phyloP scores from a whole-genome alignment of 2,329 filamentous ascomycete species.

The Remersonia thermophila region DNA sequence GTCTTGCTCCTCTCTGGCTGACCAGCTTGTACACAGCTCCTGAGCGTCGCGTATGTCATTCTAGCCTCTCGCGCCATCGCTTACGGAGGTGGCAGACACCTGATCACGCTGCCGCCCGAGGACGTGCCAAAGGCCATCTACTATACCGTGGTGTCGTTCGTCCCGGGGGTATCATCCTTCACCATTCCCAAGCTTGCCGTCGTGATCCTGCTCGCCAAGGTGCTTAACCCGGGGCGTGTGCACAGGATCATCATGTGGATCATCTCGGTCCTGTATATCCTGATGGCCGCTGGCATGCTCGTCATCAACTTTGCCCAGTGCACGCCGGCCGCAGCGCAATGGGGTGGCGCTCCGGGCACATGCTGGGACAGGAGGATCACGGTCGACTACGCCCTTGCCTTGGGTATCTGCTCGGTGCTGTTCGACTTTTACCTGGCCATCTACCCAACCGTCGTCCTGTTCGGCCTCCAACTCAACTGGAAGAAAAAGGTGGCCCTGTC shows the following conservation, averaged over 20 bases:
- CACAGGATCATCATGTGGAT: slow-evolving; percentile 27
- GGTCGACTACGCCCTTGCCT: slow-evolving; percentile 24
- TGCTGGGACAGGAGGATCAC: slow-evolving; percentile 26
- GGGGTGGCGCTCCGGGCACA: slow-evolving; percentile 24
- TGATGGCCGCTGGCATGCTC: slow-evolving; percentile 25
- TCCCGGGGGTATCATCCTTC: slow-evolving; percentile 28
- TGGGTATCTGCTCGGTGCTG: slow-evolving; percentile 19
- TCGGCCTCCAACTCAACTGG: slow-evolving; percentile 24
- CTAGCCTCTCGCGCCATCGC: slow-evolving; percentile 24
- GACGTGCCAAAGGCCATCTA: slow-evolving; percentile 23
- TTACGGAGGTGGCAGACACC: slow-evolving; percentile 29
- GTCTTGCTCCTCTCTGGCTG: neutral
- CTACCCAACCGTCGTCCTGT: slow-evolving; percentile 28
- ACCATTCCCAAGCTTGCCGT: slow-evolving; percentile 31
- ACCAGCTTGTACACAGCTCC: slow-evolving; percentile 3
- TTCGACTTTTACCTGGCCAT: slow-evolving; percentile 32
- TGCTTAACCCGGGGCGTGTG: slow-evolving; percentile 24
- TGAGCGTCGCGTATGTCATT: slow-evolving; percentile 19
- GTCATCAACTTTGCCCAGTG: slow-evolving; percentile 33
- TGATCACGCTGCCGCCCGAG: slow-evolving; percentile 18
- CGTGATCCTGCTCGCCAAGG: slow-evolving; percentile 25
- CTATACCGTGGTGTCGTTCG: slow-evolving; percentile 27
- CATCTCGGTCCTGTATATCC: slow-evolving; percentile 22
- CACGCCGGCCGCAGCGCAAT: slow-evolving; percentile 27
- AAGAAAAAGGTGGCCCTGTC: slow-evolving; percentile 30